Conservation (phyloP, 768 basidiomycete species). For the Kwoniella bestiolae region DNA sequence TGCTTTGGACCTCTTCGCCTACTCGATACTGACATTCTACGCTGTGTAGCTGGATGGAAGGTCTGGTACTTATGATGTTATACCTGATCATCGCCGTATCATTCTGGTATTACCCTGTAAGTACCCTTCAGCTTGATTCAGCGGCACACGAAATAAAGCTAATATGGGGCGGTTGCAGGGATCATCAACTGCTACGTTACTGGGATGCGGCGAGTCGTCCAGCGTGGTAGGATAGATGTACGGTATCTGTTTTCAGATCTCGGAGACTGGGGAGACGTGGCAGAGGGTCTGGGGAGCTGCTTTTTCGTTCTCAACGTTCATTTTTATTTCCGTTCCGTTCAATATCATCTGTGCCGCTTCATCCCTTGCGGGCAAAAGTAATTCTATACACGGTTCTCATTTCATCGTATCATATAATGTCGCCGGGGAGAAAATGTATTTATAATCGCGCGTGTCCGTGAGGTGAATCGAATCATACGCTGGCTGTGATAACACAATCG, state of each 20-base stretch:
- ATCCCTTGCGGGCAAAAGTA: neutral
- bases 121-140: conserved; percentile 10
- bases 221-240: conserved; percentile 18
- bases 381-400: neutral
- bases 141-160: too few relatives aligned
- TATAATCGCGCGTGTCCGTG: too few relatives aligned
- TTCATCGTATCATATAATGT: neutral
- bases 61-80: conserved; percentile 73
- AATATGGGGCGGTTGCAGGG: conserved; percentile 20
- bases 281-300: too few relatives aligned
- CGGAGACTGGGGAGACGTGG: too few relatives aligned
- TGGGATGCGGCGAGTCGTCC: conserved; percentile 31
- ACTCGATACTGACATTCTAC: neutral
- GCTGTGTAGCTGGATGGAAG: conserved; percentile 77
- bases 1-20: neutral
- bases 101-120: conserved; percentile 57
- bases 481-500: too few relatives aligned
- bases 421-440: neutral
- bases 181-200: conserved; percentile 41
- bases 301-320: too few relatives aligned
- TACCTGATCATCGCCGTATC: conserved; percentile 71
- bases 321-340: too few relatives aligned
- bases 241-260: too few relatives aligned
- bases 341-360: neutral
- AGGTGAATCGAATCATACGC: too few relatives aligned